Percentiles rank a stretch among this genome's conserved stretches.
These are phyloP conservation scores for Phytopythium chamaehyphon DNA, from an alignment of 352 stramenopile species.

Conservation along the genomic window DNA sequence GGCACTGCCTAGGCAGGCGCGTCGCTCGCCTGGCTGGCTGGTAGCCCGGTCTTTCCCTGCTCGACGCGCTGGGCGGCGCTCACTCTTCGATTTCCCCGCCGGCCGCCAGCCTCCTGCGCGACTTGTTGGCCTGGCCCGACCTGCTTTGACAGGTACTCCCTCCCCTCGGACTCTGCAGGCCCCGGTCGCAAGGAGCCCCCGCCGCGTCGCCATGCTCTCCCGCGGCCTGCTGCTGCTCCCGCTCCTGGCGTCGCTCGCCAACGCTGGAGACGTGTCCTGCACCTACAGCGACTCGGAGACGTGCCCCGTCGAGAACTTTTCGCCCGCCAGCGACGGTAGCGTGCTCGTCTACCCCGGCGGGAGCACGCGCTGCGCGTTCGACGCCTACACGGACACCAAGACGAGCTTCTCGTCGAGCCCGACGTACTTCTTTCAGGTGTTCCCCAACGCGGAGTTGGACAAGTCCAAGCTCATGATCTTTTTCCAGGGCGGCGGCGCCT, in stretches of 20 bases:
- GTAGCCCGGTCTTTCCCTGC: not conserved
- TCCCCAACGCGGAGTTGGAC: conserved; percentile 30
- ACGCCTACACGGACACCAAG: conserved; percentile 26
- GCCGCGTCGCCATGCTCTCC: conserved; percentile 1
- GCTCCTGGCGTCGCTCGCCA: not conserved
- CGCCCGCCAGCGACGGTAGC: conserved; percentile 21
- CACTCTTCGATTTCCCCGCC: not conserved
- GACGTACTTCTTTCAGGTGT: conserved; percentile 60
- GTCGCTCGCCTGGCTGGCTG: too few species aligned
- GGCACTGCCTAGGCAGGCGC: too few species aligned
- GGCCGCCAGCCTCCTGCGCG: not conserved
- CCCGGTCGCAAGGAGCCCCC: too few species aligned
- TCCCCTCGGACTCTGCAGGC: not conserved
- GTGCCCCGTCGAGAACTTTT: conserved; percentile 24
- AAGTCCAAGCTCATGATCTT: conserved; percentile 62
- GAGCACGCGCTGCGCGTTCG: conserved; percentile 47
- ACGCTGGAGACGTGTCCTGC: conserved; percentile 20
- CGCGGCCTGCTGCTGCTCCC: not conserved
- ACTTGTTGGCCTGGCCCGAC: not conserved
- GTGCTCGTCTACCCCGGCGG: conserved; percentile 41
- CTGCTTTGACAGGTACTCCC: not conserved
- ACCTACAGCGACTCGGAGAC: conserved; percentile 21
- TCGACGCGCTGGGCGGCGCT: not conserved
- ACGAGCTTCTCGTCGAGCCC: conserved; percentile 35
- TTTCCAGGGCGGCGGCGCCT: conserved; percentile 58